phyloP scores from a whole-genome alignment of 1,139 yeast species.

The Geotrichum citri-aurantii region DNA sequence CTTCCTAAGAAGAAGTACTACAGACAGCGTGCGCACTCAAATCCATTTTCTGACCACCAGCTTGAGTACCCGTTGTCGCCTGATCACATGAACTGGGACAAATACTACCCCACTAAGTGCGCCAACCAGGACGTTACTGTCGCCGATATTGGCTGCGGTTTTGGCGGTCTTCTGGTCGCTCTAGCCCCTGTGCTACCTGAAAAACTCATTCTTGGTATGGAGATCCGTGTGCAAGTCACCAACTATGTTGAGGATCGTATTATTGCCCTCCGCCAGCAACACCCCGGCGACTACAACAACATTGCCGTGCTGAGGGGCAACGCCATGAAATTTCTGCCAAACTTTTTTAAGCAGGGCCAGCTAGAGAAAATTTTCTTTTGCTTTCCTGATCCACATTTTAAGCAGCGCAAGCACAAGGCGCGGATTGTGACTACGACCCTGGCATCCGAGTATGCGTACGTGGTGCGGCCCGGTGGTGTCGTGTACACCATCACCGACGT shows the following conservation, averaged over 20 bases:
- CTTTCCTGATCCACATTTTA: conserved; percentile 98
- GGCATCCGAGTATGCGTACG: conserved; percentile 87
- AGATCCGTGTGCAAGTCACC: conserved; percentile 94
- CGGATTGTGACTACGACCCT: conserved; percentile 87
- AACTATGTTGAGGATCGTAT: conserved; percentile 95
- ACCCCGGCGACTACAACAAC: conserved; percentile 52
- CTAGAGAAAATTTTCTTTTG: conserved; percentile 91
- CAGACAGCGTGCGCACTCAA: conserved; percentile 96
- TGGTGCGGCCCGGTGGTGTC: conserved; percentile 78
- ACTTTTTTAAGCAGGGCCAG: conserved; percentile 71
- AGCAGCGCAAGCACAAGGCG: conserved; percentile 95
- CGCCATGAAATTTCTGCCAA: conserved; percentile 96
- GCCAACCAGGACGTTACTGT: conserved; percentile 54
- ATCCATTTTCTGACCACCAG: conserved; percentile 93
- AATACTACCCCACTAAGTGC: conserved; percentile 52
- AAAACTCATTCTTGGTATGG: conserved; percentile 82
- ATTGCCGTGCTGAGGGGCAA: conserved; percentile 88
- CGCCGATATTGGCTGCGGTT: conserved; percentile 98
- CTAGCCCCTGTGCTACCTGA: conserved; percentile 74
- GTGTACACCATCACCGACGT: conserved; percentile 96
- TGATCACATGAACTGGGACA: conserved; percentile 78
- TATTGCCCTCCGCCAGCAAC: conserved; percentile 68
- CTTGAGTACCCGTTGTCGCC: conserved; percentile 84
- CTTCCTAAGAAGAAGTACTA: conserved; percentile 63
- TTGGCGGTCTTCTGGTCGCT: conserved; percentile 84